Conservation (phyloP, 192 early-diverging fungal genomes). For the Chytriomyces sp. region DNA sequence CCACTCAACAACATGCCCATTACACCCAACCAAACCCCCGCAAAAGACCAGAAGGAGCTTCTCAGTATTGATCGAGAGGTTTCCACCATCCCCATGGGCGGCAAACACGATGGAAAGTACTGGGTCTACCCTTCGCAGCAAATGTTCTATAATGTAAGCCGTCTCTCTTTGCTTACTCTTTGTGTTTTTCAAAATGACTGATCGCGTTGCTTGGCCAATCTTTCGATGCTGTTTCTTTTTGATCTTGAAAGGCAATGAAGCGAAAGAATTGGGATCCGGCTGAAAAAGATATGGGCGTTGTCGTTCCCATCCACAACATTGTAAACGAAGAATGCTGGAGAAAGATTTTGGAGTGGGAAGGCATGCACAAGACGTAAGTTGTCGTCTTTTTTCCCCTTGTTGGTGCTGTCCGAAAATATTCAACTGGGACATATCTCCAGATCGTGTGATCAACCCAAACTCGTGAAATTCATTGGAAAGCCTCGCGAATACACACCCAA, state of each 20-base stretch:
- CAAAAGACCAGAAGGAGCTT: slow-evolving; percentile 66
- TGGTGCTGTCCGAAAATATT: neutral
- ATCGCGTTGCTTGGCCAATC: neutral
- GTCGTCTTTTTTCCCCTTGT: neutral
- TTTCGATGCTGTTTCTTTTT: neutral
- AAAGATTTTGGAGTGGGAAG: slow-evolving; percentile 94
- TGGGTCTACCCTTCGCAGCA: slow-evolving; percentile 94
- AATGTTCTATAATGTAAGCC: slow-evolving; percentile 41
- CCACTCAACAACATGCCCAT: slow-evolving; percentile 91
- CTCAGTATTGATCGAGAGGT: slow-evolving; percentile 81
- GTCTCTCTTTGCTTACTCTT: neutral
- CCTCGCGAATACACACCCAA: slow-evolving; percentile 62
- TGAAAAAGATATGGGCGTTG: slow-evolving; percentile 55
- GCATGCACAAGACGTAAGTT: slow-evolving; percentile 60
- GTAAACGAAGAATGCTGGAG: slow-evolving; percentile 96
- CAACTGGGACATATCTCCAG: slow-evolving; percentile 11
- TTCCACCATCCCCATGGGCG: slow-evolving; percentile 79
- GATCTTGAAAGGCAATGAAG: slow-evolving; percentile 30
- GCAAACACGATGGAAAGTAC: slow-evolving; percentile 53
- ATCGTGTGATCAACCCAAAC: slow-evolving; percentile 65
- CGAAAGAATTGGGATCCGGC: slow-evolving; percentile 39
- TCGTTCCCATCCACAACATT: slow-evolving; percentile 99
- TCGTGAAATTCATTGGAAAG: slow-evolving; percentile 84
- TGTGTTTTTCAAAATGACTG: too few relatives aligned
- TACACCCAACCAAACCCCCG: slow-evolving; percentile 68